Evolutionary conservation across 2,329 filamentous ascomycete genomes (phyloP).

Genomic region (Talaromyces sp.): DNA sequence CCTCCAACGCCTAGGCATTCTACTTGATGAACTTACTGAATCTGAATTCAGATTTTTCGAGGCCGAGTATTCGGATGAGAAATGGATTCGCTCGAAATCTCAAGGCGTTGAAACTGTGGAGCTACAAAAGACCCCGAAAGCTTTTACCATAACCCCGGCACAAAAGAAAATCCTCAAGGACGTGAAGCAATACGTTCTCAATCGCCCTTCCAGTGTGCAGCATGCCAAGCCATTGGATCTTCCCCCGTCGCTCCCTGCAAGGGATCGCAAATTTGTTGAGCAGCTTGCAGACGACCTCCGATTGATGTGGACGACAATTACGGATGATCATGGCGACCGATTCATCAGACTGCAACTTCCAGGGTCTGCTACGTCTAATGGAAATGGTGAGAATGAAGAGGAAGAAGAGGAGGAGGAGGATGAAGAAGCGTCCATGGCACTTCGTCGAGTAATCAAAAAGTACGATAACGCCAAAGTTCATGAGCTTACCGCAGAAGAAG

Average conservation of each 20-base stretch:
- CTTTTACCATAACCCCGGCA: constrained; percentile 67
- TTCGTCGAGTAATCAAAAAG: constrained; percentile 76
- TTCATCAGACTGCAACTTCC: constrained; percentile 61
- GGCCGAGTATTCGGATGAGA: constrained; percentile 76
- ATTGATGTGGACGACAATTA: constrained; percentile 59
- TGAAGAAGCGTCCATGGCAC: constrained; percentile 75
- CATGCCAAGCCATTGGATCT: constrained; percentile 60
- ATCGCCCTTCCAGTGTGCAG: constrained; percentile 51
- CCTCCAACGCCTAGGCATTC: constrained; percentile 65
- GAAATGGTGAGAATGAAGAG: constrained; percentile 38
- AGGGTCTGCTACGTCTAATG: constrained; percentile 37
- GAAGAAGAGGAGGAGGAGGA: constrained; percentile 70
- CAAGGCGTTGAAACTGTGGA: constrained; percentile 63
- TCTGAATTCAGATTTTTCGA: constrained; percentile 94
- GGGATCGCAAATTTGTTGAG: constrained; percentile 88
- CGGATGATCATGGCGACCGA: constrained; percentile 59
- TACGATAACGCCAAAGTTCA: constrained; percentile 87
- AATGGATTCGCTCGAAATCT: constrained; percentile 87
- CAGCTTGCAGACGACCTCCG: constrained; percentile 68
- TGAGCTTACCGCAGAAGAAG: constrained; percentile 72
- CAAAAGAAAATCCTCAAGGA: constrained; percentile 78
- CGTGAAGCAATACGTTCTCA: constrained; percentile 76
- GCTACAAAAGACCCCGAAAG: constrained; percentile 49
- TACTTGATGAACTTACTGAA: constrained; percentile 78
- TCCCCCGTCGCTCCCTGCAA: constrained; percentile 64